Base-by-base conservation (phyloP, 768 basidiomycete genomes). In the Pholiota conissans region DNA sequence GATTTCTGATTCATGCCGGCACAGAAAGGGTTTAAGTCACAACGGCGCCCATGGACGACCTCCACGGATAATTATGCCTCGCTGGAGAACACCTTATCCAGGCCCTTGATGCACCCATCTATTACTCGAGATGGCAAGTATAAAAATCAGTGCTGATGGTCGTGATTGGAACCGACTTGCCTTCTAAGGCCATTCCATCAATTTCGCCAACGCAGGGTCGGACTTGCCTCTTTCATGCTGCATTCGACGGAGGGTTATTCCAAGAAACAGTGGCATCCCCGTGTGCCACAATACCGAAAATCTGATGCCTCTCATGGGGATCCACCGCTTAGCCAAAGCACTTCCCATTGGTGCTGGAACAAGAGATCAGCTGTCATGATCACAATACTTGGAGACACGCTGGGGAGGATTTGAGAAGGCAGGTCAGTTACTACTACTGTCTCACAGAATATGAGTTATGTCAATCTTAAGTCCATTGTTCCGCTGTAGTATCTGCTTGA, bases 31-130 rank as follows among this genome's bases (percentile, higher is more conserved):
- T 18, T 18, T 50, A 35, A 30, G 34, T 50, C 49, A 20, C 40
- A 29, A 35, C 42, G 42, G 5, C 18, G 42, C 13, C 48, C 40
- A 40, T 59, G 24, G 65, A 71, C 69, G 70, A 66, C 67, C 58
- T 68, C 63, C 65, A 68, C 68, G 69, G 71, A 65, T 60, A 66
- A 64, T 69, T 63, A 66, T 59, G 57, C 64, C 66, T 59, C 51
- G 47, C 61, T 51, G 52, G 61, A 60, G n/a, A n/a, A n/a, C n/a
- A 59, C 60, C 55, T 35, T 53, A 32, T 40, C 20, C 35, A 56
- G 55, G 48, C 45, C 34, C 54, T 14, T 46, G 27, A 54, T 51
- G 27, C 32, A 40, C 16, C 13, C 18, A 39, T 40, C 18, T 39
- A 35, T 52, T 37, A 35, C 34, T 52, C 24, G 26, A 16, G 32